These are phyloP conservation scores for Pistacia integerrima DNA, from an alignment of 345 rosid species.

Conservation along the genomic window DNA sequence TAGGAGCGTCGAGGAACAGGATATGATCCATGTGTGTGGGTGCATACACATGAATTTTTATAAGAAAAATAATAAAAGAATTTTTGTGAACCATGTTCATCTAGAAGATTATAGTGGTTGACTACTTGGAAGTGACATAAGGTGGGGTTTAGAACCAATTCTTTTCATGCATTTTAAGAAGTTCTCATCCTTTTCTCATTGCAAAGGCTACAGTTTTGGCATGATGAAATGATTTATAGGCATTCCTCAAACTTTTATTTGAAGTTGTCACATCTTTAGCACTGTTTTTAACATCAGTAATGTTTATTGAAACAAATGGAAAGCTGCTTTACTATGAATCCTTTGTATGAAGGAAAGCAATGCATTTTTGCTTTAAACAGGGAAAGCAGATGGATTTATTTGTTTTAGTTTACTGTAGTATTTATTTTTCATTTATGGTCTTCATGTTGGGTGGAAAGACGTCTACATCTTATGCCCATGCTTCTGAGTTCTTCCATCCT, in stretches of 20 bases:
- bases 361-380: background rate
- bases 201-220: background rate
- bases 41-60: slow-evolving; percentile 5
- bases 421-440: background rate
- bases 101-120: slow-evolving; percentile 4
- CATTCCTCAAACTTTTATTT: too few relatives aligned
- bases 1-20: background rate
- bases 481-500: too few relatives aligned
- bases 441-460: too few relatives aligned
- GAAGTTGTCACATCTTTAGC: background rate
- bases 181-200: background rate
- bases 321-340: background rate
- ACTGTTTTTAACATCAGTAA: too few relatives aligned
- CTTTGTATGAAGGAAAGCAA: background rate
- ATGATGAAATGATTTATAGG: background rate
- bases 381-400: background rate
- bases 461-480: too few relatives aligned
- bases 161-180: background rate
- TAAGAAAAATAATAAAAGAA: background rate
- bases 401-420: background rate
- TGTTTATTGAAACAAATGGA: background rate
- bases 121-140: background rate
- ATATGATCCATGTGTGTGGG: background rate
- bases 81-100: background rate
- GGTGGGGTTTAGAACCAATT: background rate